Evolutionary conservation across 1,284 basidiomycete species (phyloP).

Genomic region (Ganoderma lingzhi): DNA sequence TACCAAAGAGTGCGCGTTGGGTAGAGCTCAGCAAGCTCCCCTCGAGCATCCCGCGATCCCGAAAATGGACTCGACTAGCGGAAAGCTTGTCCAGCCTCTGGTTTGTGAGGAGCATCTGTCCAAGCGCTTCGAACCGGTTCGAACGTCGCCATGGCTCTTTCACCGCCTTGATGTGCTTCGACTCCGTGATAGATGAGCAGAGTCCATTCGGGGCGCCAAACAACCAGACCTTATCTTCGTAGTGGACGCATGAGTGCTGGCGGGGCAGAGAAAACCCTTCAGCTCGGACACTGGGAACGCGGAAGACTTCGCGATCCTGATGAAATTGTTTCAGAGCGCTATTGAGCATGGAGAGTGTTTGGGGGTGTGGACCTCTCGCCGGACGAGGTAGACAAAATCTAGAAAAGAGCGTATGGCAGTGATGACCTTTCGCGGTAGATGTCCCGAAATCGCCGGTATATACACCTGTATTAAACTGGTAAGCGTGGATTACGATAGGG

Average conservation of each 20-base stretch:
- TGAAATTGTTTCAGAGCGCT: constrained; percentile 23
- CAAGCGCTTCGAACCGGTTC: constrained; percentile 30
- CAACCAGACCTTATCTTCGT: constrained; percentile 15
- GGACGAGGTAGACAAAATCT: constrained; percentile 36
- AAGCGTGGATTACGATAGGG: too few relatives aligned
- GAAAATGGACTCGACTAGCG: constrained; percentile 26
- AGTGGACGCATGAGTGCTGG: constrained; percentile 35
- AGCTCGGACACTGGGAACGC: constrained; percentile 18
- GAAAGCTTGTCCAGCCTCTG: constrained; percentile 33
- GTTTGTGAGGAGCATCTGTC: constrained; percentile 38
- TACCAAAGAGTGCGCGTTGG: too few relatives aligned
- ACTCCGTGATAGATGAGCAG: constrained; percentile 38
- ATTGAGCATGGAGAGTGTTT: constrained; percentile 13
- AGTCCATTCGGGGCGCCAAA: constrained; percentile 38
- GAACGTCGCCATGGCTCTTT: constrained; percentile 38
- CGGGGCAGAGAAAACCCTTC: constrained; percentile 32
- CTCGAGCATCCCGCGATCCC: constrained; percentile 4
- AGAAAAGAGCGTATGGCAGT: constrained; percentile 24
- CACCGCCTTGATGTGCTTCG: constrained; percentile 37
- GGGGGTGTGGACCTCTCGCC: constrained; percentile 4
- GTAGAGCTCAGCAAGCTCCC: too few relatives aligned
- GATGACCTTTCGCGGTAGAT: constrained; percentile 27
- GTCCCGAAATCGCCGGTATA: too few relatives aligned
- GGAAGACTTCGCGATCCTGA: constrained; percentile 27
- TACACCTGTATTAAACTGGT: too few relatives aligned